Conservation (phyloP, 2,329 filamentous ascomycete species). For the Trichoderma polysporum region DNA sequence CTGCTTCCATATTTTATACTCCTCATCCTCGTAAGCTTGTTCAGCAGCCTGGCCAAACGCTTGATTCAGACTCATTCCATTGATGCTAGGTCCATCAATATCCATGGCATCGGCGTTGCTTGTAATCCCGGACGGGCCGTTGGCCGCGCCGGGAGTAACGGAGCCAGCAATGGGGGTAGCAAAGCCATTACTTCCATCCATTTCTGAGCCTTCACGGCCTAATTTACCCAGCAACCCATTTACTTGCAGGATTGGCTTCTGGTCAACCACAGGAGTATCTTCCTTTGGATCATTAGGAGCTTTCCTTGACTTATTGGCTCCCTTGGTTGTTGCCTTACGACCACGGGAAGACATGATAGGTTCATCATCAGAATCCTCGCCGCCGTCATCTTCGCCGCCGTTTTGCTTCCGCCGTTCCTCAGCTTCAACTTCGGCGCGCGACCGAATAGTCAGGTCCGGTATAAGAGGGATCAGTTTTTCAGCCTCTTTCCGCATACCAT, state of each 20-base stretch:
- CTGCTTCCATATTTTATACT: constrained; percentile 98
- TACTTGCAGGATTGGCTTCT: constrained; percentile 69
- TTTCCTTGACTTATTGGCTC: constrained; percentile 74
- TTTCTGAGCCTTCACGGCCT: constrained; percentile 72
- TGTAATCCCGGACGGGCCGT: constrained; percentile 64
- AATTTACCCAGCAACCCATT: constrained; percentile 61
- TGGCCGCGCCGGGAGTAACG: constrained; percentile 70
- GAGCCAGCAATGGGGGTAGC: constrained; percentile 78
- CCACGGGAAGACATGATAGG: constrained; percentile 98
- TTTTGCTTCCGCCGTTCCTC: constrained; percentile 83
- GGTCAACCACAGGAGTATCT: constrained; percentile 72
- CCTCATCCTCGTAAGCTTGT: constrained; percentile 83
- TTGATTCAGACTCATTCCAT: constrained; percentile 62
- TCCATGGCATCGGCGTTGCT: constrained; percentile 87
- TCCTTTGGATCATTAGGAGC: constrained; percentile 72
- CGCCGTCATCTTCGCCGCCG: constrained; percentile 77
- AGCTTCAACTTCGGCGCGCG: constrained; percentile 90
- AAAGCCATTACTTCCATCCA: constrained; percentile 83
- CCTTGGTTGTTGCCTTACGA: constrained; percentile 76
- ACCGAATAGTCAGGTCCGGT: constrained; percentile 84
- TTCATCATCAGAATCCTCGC: constrained; percentile 92
- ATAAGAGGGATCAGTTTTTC: constrained; percentile 95
- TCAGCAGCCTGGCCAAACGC: constrained; percentile 66
- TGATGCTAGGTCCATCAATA: constrained; percentile 72
- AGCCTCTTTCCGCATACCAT: constrained; percentile 95